Percentiles rank a stretch among this genome's conserved stretches.
Conservation (phyloP, 1,139 yeast species). For the Blastobotrys raffinosifermentans region DNA sequence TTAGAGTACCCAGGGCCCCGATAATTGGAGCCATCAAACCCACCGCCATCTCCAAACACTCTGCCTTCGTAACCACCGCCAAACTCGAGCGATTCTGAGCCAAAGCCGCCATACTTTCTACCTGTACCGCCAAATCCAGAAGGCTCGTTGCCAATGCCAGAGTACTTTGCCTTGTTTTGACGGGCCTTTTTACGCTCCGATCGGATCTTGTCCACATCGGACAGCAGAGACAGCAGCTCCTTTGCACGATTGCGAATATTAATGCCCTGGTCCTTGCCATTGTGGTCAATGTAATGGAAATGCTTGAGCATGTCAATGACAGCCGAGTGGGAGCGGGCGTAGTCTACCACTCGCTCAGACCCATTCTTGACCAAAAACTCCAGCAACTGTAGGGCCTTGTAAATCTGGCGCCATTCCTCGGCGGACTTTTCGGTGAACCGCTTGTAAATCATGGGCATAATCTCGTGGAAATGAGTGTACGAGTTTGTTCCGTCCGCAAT, state of each 20-base stretch:
- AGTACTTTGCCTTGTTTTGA: slow-evolving; percentile 57
- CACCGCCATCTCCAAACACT: slow-evolving; percentile 79
- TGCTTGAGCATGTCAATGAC: slow-evolving; percentile 84
- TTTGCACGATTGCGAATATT: slow-evolving; percentile 90
- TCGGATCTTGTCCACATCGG: slow-evolving; percentile 72
- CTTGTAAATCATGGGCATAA: slow-evolving; percentile 43
- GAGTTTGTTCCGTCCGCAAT: slow-evolving; percentile 93
- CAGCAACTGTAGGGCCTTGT: slow-evolving; percentile 83
- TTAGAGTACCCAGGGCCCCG: slow-evolving; percentile 30
- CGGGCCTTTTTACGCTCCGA: slow-evolving; percentile 74
- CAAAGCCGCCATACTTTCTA: slow-evolving; percentile 37
- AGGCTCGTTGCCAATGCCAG: slow-evolving; percentile 37
- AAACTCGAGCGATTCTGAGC: slow-evolving; percentile 30
- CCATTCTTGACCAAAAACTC: slow-evolving; percentile 92
- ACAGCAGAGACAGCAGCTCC: slow-evolving; percentile 61
- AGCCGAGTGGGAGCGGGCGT: slow-evolving; percentile 77
- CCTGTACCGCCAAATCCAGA: slow-evolving; percentile 38
- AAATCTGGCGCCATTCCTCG: slow-evolving; percentile 97
- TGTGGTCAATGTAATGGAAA: slow-evolving; percentile 89
- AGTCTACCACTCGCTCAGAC: slow-evolving; percentile 90
- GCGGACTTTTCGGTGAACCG: slow-evolving; percentile 94
- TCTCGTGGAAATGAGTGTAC: slow-evolving; percentile 45
- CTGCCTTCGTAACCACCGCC: slow-evolving; percentile 37
- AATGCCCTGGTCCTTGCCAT: slow-evolving; percentile 94
- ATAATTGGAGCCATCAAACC: slow-evolving; percentile 44